These are phyloP conservation scores for Sesbania bispinosa DNA, from an alignment of 306 rosid genomes.

Conservation along the genomic window DNA sequence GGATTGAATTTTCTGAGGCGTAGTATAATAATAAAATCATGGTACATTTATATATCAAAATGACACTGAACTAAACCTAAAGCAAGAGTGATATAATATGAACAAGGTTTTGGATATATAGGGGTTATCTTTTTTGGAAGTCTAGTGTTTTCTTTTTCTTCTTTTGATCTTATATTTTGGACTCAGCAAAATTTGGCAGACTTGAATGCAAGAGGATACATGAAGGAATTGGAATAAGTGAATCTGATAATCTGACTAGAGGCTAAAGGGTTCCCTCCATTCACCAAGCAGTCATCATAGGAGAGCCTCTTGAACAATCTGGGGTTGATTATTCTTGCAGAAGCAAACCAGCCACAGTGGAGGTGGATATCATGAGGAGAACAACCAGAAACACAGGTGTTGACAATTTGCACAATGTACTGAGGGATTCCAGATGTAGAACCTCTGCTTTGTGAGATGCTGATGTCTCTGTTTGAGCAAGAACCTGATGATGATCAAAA, in stretches of 20 bases:
- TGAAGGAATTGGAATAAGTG: slow-evolving; percentile 61
- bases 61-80: not conserved
- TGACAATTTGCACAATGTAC: slow-evolving; percentile 57
- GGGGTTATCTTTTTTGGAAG: not conserved
- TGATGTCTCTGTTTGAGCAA: slow-evolving; percentile 54
- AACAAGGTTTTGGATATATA: not conserved
- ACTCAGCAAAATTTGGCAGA: slow-evolving; percentile 57
- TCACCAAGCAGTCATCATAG: slow-evolving; percentile 65
- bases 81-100: not conserved
- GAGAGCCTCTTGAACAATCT: slow-evolving; percentile 58
- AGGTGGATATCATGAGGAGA: slow-evolving; percentile 55
- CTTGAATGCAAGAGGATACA: slow-evolving; percentile 59
- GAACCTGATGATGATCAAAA: slow-evolving; percentile 33
- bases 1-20: not conserved
- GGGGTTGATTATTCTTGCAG: slow-evolving; percentile 53
- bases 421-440: slow-evolving; percentile 57
- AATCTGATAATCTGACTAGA: slow-evolving; percentile 48
- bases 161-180: not conserved
- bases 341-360: slow-evolving; percentile 80
- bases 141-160: too few species aligned
- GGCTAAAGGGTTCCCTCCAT: slow-evolving; percentile 52
- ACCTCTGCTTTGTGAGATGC: slow-evolving; percentile 57
- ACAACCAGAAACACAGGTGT: slow-evolving; percentile 64
- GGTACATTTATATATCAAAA: not conserved
- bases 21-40: not conserved